Base-by-base conservation (phyloP, 2,329 filamentous ascomycete species). In the Aspergillus calidoustus region DNA sequence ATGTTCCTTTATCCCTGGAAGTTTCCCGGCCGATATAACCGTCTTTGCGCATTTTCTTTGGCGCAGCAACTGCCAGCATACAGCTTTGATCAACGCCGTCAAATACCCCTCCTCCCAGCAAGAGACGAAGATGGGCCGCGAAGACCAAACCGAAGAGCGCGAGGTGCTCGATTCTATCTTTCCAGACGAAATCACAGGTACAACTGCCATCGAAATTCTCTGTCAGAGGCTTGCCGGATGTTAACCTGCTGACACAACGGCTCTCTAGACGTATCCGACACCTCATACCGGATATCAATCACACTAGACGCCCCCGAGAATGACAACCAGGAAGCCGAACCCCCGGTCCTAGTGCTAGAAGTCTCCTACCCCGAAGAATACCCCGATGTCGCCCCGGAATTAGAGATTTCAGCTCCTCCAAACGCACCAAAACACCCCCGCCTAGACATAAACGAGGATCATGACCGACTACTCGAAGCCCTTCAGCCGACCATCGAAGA, bases 161-260 rank as follows among this genome's bases (percentile, higher is more conserved):
- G 95, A 99, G 79, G 94, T 99, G 71, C 92, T 99, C 75, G 92
- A 96, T 74, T 97, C 94, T 64, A 99, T 99, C 74, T 99, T 98
- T 70, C 93, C 95, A 1, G 94, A 99, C 63, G 95, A 99, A 81
- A 97, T 99, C 70, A 94, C 89, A 85, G 91, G 93, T 94, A 73
- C 52, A 77, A 66, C 8, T 7, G 15, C 6, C 50, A 4, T 17
- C 7, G 15, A 6, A 2, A 5, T 41, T 5, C 11, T 13, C 13
- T 15, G 13, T 41, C 15, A 5, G 9, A 15, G 9, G 41, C n/a
- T 1, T 22, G 22, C 22, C n/a, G 38, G 30, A 17, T 4, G 48
- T 5, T 50, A 25, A 9, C 13, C 34, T 63, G 47, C 66, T 58
- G 7, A 53, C 47, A 31, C 9, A 23, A 43, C 46, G 41, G 52